Percentiles rank a stretch among this genome's conserved stretches.
These are phyloP conservation scores for Naganishia friedmannii DNA, from an alignment of 768 basidiomycete species.

Conservation along the genomic window DNA sequence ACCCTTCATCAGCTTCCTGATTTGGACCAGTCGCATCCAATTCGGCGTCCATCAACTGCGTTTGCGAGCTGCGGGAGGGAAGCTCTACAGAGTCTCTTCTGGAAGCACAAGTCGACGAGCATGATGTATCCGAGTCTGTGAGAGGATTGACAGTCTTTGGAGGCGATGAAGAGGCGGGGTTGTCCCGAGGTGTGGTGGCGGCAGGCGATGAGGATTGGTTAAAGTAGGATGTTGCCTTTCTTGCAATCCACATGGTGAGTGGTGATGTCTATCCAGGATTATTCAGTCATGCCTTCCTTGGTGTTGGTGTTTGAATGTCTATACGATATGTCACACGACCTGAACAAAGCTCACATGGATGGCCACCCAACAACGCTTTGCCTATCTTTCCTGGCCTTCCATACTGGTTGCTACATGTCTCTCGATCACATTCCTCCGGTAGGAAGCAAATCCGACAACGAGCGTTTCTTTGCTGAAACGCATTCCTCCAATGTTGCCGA, in stretches of 20 bases:
- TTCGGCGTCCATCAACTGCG: not conserved
- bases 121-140: conserved; percentile 20
- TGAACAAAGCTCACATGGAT: not conserved
- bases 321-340: not conserved
- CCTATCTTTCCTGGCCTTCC: not conserved
- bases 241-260: conserved; percentile 20
- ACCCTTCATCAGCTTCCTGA: not conserved
- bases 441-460: not conserved
- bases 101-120: conserved; percentile 8
- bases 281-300: too few species aligned
- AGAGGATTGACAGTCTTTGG: not conserved
- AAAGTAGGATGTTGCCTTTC: conserved; percentile 8
- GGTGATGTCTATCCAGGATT: not conserved
- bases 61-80: too few species aligned
- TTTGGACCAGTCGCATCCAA: too few species aligned
- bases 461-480: not conserved
- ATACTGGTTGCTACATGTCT: not conserved
- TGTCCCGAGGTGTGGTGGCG: not conserved
- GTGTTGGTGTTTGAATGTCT: not conserved
- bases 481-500: not conserved
- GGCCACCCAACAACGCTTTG: not conserved
- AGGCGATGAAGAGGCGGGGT: not conserved
- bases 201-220: not conserved
- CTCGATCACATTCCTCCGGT: not conserved
- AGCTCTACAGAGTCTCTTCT: not conserved